Conservation (phyloP, 495 filamentous ascomycete species). For the Letharia lupina region DNA sequence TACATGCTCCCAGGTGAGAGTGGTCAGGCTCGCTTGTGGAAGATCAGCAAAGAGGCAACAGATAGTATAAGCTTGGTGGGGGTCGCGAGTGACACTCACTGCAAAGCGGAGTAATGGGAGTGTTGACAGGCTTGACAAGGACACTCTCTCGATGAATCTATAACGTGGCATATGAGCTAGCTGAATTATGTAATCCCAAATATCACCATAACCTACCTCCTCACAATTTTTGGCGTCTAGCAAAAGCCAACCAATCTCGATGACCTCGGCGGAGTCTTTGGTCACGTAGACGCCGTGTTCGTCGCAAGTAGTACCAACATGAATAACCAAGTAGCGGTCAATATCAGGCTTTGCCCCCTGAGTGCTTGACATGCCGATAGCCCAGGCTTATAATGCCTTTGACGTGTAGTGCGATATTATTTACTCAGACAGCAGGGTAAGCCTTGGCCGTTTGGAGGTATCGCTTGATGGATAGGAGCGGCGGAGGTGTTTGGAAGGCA, state of each 20-base stretch:
- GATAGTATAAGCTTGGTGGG: conserved; percentile 15
- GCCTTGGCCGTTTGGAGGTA: background rate
- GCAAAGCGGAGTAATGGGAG: conserved; percentile 94
- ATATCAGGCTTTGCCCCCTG: conserved; percentile 47
- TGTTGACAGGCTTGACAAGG: conserved; percentile 96
- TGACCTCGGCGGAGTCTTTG: conserved; percentile 97
- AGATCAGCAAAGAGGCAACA: conserved; percentile 21
- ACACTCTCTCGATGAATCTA: conserved; percentile 92
- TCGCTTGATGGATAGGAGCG: background rate
- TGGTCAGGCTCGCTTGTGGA: conserved; percentile 80
- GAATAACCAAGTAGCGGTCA: conserved; percentile 94
- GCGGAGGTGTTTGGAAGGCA: background rate
- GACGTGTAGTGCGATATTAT: conserved; percentile 9
- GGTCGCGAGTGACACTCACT: conserved; percentile 56
- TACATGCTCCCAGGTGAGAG: conserved; percentile 97
- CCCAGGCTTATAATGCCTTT: conserved; percentile 6
- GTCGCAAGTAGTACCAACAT: conserved; percentile 97
- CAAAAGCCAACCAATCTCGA: conserved; percentile 96
- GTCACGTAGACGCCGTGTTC: conserved; percentile 99
- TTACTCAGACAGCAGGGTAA: conserved; percentile 1
- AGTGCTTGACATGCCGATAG: conserved; percentile 29
- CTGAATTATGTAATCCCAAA: background rate
- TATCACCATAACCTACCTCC: conserved; percentile 56
- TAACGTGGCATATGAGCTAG: conserved; percentile 7
- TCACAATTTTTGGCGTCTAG: conserved; percentile 84